These are phyloP conservation scores for Stenogyne calaminthoides DNA, from an alignment of 305 asterid species.

Conservation along the genomic window DNA sequence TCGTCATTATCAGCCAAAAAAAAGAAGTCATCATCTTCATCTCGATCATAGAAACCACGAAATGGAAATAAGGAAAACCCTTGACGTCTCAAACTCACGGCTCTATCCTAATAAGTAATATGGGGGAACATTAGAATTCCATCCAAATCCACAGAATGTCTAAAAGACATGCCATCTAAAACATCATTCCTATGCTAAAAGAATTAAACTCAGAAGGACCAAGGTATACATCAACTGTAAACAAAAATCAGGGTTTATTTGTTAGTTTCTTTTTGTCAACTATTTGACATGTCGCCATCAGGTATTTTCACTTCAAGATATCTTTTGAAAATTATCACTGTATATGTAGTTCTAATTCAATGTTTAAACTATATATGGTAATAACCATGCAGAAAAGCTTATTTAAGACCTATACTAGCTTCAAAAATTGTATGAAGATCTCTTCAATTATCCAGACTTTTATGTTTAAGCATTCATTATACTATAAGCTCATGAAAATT, in stretches of 20 bases:
- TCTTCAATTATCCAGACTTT: background rate
- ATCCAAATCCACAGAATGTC: constrained; percentile 30
- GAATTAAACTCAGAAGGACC: background rate
- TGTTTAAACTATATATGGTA: background rate
- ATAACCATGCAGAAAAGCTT: background rate
- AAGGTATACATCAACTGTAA: background rate
- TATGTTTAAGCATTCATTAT: constrained; percentile 2
- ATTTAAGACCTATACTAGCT: background rate
- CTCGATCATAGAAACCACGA: constrained; percentile 38
- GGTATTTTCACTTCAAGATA: constrained; percentile 1
- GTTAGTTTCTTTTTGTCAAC: background rate
- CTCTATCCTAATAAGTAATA: constrained; percentile 52
- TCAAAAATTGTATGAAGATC: background rate
- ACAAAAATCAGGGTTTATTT: background rate
- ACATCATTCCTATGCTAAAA: constrained; percentile 20
- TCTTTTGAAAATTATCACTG: background rate
- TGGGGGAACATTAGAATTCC: constrained; percentile 45
- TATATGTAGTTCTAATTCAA: background rate
- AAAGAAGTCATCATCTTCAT: constrained; percentile 38
- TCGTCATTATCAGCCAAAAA: constrained; percentile 34
- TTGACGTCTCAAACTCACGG: constrained; percentile 33
- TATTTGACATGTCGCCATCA: background rate
- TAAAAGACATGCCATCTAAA: constrained; percentile 29
- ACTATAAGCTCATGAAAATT: background rate
- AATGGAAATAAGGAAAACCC: constrained; percentile 40